phyloP scores from a whole-genome alignment of 352 stramenopile species.

The Phytophthora brassicae region DNA sequence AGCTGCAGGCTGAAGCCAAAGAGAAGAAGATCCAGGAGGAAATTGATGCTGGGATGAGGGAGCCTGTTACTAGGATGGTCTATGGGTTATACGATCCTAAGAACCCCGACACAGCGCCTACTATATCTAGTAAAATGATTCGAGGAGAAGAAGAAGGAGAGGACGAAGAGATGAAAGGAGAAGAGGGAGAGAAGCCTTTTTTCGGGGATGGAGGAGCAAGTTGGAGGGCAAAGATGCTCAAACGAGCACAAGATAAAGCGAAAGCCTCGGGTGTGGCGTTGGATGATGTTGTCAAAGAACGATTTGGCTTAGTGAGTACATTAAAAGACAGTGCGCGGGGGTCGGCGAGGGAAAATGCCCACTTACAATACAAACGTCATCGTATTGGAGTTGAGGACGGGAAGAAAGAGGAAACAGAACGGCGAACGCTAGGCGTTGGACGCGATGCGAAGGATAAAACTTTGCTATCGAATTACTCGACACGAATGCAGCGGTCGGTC shows the following conservation, averaged over 20 bases:
- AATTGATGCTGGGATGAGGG: conserved; percentile 70
- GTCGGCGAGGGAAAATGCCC: conserved; percentile 52
- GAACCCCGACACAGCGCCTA: conserved; percentile 50
- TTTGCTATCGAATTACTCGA: conserved; percentile 64
- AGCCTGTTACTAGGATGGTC: conserved; percentile 78
- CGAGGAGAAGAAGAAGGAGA: conserved; percentile 7
- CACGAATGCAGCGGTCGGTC: conserved; percentile 54
- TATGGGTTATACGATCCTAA: conserved; percentile 85
- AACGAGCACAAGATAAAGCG: conserved; percentile 65
- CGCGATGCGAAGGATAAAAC: conserved; percentile 64
- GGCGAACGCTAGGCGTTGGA: conserved; percentile 39
- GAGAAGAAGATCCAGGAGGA: conserved; percentile 69
- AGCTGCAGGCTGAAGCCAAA: conserved; percentile 48
- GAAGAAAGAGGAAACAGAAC: conserved; percentile 7
- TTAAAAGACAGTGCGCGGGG: conserved; percentile 54
- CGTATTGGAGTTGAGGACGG: conserved; percentile 25
- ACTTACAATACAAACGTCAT: conserved; percentile 73
- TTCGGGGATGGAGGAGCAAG: conserved; percentile 79
- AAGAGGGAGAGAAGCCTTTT: conserved; percentile 29
- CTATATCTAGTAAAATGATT: conserved; percentile 27
- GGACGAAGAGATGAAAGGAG: conserved; percentile 6
- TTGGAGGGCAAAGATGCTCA: conserved; percentile 84
- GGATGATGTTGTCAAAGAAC: conserved; percentile 62
- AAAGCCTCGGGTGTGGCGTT: conserved; percentile 50
- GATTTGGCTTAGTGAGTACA: conserved; percentile 56